Conservation (phyloP, 129 eudicot species). For the Flaveria ramosissima region DNA sequence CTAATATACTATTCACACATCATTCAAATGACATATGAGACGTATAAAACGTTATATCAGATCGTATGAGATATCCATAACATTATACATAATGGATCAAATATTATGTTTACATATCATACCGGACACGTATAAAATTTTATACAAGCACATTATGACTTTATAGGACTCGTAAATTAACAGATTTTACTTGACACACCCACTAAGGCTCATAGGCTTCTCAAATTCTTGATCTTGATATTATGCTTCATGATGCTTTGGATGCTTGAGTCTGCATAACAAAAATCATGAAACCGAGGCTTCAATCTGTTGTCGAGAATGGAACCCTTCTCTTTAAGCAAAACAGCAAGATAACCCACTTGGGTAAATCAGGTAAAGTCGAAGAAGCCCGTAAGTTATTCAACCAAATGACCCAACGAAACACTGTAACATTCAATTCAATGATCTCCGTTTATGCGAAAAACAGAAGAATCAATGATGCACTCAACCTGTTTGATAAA, state of each 20-base stretch:
- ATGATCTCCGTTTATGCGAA: constrained; percentile 60
- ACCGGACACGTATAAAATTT: too few species aligned
- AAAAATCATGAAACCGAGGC: constrained; percentile 34
- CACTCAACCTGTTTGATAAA: constrained; percentile 48
- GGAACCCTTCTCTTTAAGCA: constrained; percentile 45
- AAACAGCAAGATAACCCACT: constrained; percentile 52
- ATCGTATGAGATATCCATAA: too few species aligned
- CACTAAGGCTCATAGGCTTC: too few species aligned
- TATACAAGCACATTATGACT: too few species aligned
- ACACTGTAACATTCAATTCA: constrained; percentile 61
- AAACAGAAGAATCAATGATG: constrained; percentile 49
- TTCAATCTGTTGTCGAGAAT: constrained; percentile 33
- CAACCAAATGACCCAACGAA: constrained; percentile 44
- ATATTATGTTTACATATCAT: too few species aligned
- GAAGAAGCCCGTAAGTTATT: constrained; percentile 55
- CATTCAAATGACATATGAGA: too few species aligned
- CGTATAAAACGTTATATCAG: too few species aligned
- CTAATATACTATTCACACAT: too few species aligned
- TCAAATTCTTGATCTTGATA: not conserved
- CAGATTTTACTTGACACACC: too few species aligned
- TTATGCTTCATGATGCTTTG: not conserved
- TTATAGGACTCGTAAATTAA: too few species aligned
- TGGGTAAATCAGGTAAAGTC: constrained; percentile 49
- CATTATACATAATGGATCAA: too few species aligned
- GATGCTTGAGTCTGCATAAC: not conserved